Base-by-base conservation (phyloP, 2,329 filamentous ascomycete genomes). In the Fusarium sp. region DNA sequence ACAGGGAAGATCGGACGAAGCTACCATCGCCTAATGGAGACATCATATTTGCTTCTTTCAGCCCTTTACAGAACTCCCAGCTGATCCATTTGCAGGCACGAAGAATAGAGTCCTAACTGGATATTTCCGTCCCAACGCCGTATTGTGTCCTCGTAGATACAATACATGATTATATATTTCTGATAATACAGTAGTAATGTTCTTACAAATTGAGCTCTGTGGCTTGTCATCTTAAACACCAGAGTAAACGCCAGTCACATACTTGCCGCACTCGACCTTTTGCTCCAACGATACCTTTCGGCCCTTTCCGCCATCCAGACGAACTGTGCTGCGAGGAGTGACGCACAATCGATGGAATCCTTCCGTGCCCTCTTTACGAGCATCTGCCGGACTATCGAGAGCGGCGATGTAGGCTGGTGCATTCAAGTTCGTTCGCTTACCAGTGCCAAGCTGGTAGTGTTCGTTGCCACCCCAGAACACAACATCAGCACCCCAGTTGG, bases 401-500 rank as follows among this genome's bases (percentile, higher is more conserved):
- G 93, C 91, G 33, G 89, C 88, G 54, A 97, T 93, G 76, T 97
- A 95, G 3, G 85, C 84, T 2, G 96, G 96, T 13, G 86, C 84
- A 53, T 88, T 87, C 11, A 92, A 76, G 75, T 98, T 98, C 74
- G 88, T 96, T 65, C 95, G 84, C 83, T 92, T 97, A 30, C 96
- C 94, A 1, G 92, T 97, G 13, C 96, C 96, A 28, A 99, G 87
- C 80, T 99, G 96, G 79, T 92, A 97, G 77, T 91, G 88, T 81
- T 98, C 94, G 75, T 98, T 99, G 54, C 93, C 93, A 65, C 96
- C 96, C 93, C 94, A 99, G 84, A 93, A 97, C 2, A 98, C 78
- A 31, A 94, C 90, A 77, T 98, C 96, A 6, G 91, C 89, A 49
- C 96, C 96, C 88, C 90, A 97, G 77, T 96, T 94, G 2, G 90